A percentile compares a stretch with the other conserved stretches of the same genome.
Evolutionary conservation across 208 protist genomes (phyloP).

Genomic region (Trichomonas tenax): DNA sequence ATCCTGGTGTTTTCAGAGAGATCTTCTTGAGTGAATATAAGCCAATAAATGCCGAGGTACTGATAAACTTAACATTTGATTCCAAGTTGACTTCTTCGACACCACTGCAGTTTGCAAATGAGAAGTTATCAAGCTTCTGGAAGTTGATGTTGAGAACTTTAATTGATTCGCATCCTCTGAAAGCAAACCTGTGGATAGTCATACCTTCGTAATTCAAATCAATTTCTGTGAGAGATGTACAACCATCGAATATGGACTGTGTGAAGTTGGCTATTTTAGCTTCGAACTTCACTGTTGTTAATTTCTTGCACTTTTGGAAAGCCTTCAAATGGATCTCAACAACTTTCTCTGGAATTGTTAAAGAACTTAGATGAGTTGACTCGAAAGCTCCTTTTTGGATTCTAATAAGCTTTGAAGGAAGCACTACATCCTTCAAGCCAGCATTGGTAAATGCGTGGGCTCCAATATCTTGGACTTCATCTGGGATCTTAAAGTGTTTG

Average conservation of each 20-base stretch:
- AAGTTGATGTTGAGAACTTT: neutral
- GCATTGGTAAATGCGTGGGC: neutral
- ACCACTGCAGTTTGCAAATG: neutral
- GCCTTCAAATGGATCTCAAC: neutral
- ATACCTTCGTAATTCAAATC: too few species aligned
- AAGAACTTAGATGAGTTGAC: neutral
- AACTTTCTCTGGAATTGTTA: neutral
- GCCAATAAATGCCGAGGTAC: neutral
- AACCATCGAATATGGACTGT: too few species aligned
- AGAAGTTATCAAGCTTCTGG: neutral
- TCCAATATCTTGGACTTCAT: neutral
- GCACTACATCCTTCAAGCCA: neutral
- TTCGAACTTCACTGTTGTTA: neutral
- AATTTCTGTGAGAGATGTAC: too few species aligned
- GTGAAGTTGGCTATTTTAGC: neutral
- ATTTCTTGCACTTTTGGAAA: neutral
- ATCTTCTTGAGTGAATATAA: neutral
- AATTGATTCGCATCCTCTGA: neutral
- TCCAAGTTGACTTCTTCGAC: neutral
- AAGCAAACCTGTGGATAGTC: neutral
- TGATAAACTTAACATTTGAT: neutral
- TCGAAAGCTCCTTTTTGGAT: neutral
- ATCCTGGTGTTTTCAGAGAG: neutral
- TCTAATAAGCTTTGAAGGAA: neutral
- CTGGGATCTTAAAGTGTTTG: neutral